phyloP scores from a whole-genome alignment of 2,329 filamentous ascomycete species.

The Exophiala viscosa region DNA sequence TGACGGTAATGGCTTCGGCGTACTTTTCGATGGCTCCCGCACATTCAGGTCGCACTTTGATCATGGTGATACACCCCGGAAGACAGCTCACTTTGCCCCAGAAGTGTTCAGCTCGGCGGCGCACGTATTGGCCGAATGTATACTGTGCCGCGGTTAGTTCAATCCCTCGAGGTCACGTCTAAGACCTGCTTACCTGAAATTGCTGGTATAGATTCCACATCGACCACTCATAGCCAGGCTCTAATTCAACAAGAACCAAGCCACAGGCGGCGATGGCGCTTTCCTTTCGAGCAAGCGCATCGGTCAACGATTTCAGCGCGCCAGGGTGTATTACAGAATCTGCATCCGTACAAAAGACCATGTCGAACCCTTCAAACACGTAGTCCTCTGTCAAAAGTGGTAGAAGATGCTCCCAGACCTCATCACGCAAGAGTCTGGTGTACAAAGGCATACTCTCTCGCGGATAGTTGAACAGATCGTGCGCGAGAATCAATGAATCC shows the following conservation, averaged over 20 bases:
- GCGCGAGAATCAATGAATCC: slow-evolving; percentile 13
- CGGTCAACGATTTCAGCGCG: slow-evolving; percentile 3
- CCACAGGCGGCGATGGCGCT: slow-evolving; percentile 13
- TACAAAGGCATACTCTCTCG: slow-evolving; percentile 7
- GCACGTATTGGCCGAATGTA: slow-evolving; percentile 12
- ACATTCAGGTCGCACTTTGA: slow-evolving; percentile 10
- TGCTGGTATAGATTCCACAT: slow-evolving; percentile 15
- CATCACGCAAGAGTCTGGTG: slow-evolving; percentile 7
- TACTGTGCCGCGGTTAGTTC: not conserved
- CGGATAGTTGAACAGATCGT: slow-evolving; percentile 17
- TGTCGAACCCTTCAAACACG: slow-evolving; percentile 5
- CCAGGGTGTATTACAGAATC: slow-evolving; percentile 13
- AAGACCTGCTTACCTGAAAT: slow-evolving; percentile 6
- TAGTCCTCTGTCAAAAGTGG: slow-evolving; percentile 1
- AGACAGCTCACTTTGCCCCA: slow-evolving; percentile 16
- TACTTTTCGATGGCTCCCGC: slow-evolving; percentile 12
- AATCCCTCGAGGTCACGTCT: not conserved
- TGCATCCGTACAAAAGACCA: slow-evolving; percentile 15
- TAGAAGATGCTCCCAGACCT: slow-evolving; percentile 11
- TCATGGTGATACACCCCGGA: slow-evolving; percentile 16
- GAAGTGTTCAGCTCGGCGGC: slow-evolving; percentile 10
- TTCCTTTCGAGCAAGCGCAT: slow-evolving; percentile 7
- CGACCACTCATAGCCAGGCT: slow-evolving; percentile 4
- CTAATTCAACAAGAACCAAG: slow-evolving; percentile 10
- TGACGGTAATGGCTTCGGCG: slow-evolving; percentile 7